These are phyloP conservation scores for Ambrosiella beaveri DNA, from an alignment of 2,329 filamentous ascomycete species.

Conservation along the genomic window DNA sequence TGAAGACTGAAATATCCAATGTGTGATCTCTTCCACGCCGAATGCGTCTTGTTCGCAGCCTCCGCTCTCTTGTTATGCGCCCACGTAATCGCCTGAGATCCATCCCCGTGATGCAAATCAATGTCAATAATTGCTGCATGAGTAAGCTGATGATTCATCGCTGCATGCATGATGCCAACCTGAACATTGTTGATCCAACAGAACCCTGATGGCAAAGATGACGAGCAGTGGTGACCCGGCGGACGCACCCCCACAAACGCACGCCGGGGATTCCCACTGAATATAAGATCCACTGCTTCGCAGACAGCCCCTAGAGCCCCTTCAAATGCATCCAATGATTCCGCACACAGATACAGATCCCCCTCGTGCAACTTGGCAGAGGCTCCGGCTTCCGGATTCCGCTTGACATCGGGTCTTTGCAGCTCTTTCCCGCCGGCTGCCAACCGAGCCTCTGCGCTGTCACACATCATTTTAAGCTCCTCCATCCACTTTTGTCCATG, in stretches of 20 bases:
- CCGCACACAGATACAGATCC: conserved; percentile 76
- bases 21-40: conserved; percentile 62
- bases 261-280: conserved; percentile 44
- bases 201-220: conserved; percentile 78
- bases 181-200: conserved; percentile 99
- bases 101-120: conserved; percentile 81
- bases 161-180: conserved; percentile 83
- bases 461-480: conserved; percentile 72
- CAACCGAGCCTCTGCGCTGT: conserved; percentile 59
- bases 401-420: conserved; percentile 45
- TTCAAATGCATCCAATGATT: conserved; percentile 75
- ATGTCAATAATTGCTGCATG: conserved; percentile 91
- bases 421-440: conserved; percentile 65
- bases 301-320: conserved; percentile 84
- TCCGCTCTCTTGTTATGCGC: conserved; percentile 67
- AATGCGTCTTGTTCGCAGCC: conserved; percentile 54
- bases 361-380: conserved; percentile 57
- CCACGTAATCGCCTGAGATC: conserved; percentile 92
- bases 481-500: conserved; percentile 90
- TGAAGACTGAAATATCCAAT: conserved; percentile 96
- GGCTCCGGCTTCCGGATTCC: conserved; percentile 27
- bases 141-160: conserved; percentile 67
- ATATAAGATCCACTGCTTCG: conserved; percentile 78
- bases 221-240: conserved; percentile 88
- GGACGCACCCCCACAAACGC: conserved; percentile 88